Base-by-base conservation (phyloP, 192 early-diverging fungal genomes). In the Oehlia diaphana region DNA sequence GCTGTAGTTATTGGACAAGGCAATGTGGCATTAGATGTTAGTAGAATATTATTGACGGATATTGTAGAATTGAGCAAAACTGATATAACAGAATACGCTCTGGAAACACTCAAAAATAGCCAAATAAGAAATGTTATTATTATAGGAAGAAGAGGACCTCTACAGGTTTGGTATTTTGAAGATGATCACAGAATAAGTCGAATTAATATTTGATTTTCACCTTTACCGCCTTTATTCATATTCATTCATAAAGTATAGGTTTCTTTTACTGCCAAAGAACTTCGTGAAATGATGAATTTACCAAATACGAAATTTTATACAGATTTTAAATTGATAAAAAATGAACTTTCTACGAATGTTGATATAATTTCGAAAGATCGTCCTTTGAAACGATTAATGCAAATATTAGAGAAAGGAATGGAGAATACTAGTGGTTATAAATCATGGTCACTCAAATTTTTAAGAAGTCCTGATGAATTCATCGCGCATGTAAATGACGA, bases 231-330 rank as follows among this genome's bases (percentile, higher is more conserved):
- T 26, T 79, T 6, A 5, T 28, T 58, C 37, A 28, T 72, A 44
- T 42, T 42, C 39, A 42, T 42, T 42, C 39, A 37, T 37, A 62
- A 37, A 83, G 13, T 78, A 28, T 80, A 94, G 90, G 87, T 88
- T 39, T 87, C 95, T 19, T 97, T 99, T 83, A 99, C 98, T 0
- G 88, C 96, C 19, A 99, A 99, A 82, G 98, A 99, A 72, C 86
- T 99, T 21, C 92, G 98, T 14, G 98, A 99, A 80, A 95, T 97
- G 93, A 88, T 95, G 63, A 84, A 89, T 19, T 76, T 99, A 37
- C 92, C 93, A 2, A 82, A 82, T 37, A 86, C 91, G 13, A 76
- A 75, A 16, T 92, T 96, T 47, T 65, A 86, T 61, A 88, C 90
- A 72, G 94, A 98, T 79, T n/a, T 73, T 8, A 81, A 78, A 6